Percentiles rank a stretch among this genome's conserved stretches.
Evolutionary conservation across 2,329 filamentous ascomycete genomes (phyloP).

Genomic region (Aspergillus persii): DNA sequence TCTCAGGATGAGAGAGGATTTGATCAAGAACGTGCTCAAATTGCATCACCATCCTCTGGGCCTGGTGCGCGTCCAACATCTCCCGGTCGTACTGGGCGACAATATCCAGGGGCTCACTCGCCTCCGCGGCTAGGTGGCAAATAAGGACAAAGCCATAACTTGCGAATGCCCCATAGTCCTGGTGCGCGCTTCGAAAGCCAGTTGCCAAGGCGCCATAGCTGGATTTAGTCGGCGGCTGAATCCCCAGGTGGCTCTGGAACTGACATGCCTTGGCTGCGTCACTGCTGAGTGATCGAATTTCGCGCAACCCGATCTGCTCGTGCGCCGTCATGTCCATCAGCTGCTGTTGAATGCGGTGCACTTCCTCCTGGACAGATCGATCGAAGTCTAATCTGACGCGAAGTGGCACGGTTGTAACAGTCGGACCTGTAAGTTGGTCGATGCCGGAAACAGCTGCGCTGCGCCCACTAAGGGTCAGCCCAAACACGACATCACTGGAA

Average conservation of each 20-base stretch:
- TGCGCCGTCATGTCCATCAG: too few species aligned
- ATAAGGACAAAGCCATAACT: neutral
- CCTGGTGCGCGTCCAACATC: neutral
- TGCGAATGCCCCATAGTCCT: neutral
- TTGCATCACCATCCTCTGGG: neutral
- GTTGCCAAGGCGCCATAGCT: neutral
- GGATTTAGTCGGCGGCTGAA: neutral
- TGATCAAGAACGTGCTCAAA: neutral
- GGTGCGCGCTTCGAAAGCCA: neutral
- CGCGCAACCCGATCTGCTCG: neutral
- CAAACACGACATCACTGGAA: conserved; percentile 1
- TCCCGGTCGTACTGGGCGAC: neutral
- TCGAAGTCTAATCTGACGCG: neutral
- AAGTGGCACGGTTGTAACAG: neutral
- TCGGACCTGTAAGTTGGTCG: neutral
- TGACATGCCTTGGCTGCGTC: neutral
- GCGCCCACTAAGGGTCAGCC: neutral
- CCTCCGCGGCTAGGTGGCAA: neutral
- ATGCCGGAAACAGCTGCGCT: neutral
- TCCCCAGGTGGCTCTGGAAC: neutral
- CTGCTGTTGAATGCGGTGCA: neutral
- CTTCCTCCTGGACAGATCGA: too few species aligned
- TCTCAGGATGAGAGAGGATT: neutral
- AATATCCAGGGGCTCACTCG: neutral
- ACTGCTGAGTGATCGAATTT: neutral